Evolutionary conservation across 2,329 filamentous ascomycete species (phyloP), one percentile per base, ranked within the genome.

Genomic region (Venturia pyrina): DNA sequence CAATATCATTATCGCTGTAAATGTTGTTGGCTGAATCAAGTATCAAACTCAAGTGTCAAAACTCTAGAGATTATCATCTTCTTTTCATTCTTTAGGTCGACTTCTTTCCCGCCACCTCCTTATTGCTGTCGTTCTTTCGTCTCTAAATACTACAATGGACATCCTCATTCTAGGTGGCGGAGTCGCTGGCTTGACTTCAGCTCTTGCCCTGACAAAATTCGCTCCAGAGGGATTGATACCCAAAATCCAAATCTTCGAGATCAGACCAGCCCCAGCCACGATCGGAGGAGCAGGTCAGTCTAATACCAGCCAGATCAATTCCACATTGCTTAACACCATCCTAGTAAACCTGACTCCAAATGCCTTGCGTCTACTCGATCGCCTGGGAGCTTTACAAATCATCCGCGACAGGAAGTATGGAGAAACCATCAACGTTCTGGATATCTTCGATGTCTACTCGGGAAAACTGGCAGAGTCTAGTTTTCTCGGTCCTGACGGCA

Each of bases 331-430:
- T 37, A n/a, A 78, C 78, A 4, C 28, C 6, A 15, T 37, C 32
- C 5, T 37, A 59, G 77, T 80, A 66, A 78, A 78, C 66, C 69
- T 80, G 21, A 79, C 78, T 0, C 78, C 78, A 1, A 78, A 78
- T 11, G 78, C 78, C 2, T 73, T 79, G 48, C 72, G 78, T 8
- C 76, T 79, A 68, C 74, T 80, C 6, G 75, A 77, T 34, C 73
- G 76, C 44, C 70, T 80, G 5, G 77, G 78, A 1, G 74, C 79
- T 2, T 70, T 79, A 2, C 68, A 73, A 1, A 75, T 77, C 64
- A 68, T 80, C 24, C 69, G 75, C 57, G 71, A 73, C 2, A 73
- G 76, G 69, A 77, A 78, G 13, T 67, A 75, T 5, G 75, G 78
- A 21, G 74, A 74, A 0, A 77, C 77, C 40, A 70, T 70, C 53